A percentile compares a stretch with the other conserved stretches of the same genome.
phyloP scores from a whole-genome alignment of 1,284 basidiomycete genomes.

The Cutaneotrichosporon cutaneum region DNA sequence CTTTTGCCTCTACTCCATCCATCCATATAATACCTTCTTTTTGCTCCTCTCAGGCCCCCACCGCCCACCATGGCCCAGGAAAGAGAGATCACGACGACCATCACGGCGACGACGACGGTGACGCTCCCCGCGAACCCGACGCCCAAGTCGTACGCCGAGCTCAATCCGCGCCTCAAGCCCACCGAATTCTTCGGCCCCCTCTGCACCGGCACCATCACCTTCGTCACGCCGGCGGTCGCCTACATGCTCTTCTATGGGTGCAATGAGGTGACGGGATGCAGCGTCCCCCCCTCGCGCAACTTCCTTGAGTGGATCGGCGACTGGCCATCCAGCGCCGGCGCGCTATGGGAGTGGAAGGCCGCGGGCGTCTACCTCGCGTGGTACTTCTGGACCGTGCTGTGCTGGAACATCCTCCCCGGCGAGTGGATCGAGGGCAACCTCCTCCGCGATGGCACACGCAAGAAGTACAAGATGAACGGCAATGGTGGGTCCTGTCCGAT shows the following conservation, averaged over 20 bases:
- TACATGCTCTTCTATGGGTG: slow-evolving; percentile 85
- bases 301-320: slow-evolving; percentile 21
- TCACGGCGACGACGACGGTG: slow-evolving; percentile 48
- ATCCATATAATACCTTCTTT: background rate
- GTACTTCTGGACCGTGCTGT: slow-evolving; percentile 81
- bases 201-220: slow-evolving; percentile 70
- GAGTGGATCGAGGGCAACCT: slow-evolving; percentile 76
- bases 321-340: slow-evolving; percentile 43
- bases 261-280: slow-evolving; percentile 72
- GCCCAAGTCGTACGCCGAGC: slow-evolving; percentile 45
- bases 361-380: slow-evolving; percentile 75
- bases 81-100: slow-evolving; percentile 38
- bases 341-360: slow-evolving; percentile 78
- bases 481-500: slow-evolving; percentile 80
- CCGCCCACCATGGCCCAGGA: background rate
- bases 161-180: slow-evolving; percentile 57
- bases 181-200: slow-evolving; percentile 86
- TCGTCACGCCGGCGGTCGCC: slow-evolving; percentile 69
- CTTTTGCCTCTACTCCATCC: background rate
- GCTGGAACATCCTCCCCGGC: slow-evolving; percentile 84
- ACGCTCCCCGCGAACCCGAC: slow-evolving; percentile 38
- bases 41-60: background rate
- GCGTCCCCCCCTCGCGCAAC: slow-evolving; percentile 39
- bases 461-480: slow-evolving; percentile 96
- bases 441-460: slow-evolving; percentile 73